Evolutionary conservation across 1,284 basidiomycete species (phyloP).

Genomic region (Boletus sp.): DNA sequence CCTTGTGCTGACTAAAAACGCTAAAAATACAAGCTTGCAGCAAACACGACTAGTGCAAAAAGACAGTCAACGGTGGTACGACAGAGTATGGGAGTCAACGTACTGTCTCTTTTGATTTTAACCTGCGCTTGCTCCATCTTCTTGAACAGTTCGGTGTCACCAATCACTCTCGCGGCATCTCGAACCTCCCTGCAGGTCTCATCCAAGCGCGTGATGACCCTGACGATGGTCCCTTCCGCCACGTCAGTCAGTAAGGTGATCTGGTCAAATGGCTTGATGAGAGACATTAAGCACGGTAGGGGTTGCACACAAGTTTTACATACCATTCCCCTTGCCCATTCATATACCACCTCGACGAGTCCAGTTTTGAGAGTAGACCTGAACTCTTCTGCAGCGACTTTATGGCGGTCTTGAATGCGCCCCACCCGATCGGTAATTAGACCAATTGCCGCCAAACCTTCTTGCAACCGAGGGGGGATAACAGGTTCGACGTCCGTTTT

Average conservation of each 20-base stretch:
- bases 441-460: constrained; percentile 77
- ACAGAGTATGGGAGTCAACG: constrained; percentile 34
- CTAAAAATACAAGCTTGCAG: constrained; percentile 84
- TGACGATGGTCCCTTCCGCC: constrained; percentile 94
- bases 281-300: constrained; percentile 1
- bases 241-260: constrained; percentile 93
- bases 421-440: constrained; percentile 83
- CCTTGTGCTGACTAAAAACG: neutral
- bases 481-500: constrained; percentile 87
- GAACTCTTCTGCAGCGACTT: constrained; percentile 77
- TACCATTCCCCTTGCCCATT: constrained; percentile 98
- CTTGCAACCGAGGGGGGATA: constrained; percentile 73
- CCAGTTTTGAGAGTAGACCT: constrained; percentile 80
- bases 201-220: constrained; percentile 93
- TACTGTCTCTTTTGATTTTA: constrained; percentile 92
- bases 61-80: constrained; percentile 7
- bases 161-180: constrained; percentile 96
- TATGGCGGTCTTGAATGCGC: constrained; percentile 73
- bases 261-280: constrained; percentile 83
- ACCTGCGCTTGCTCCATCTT: constrained; percentile 97
- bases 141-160: constrained; percentile 90
- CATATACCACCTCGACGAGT: constrained; percentile 92
- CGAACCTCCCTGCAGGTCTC: constrained; percentile 96
- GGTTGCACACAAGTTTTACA: constrained; percentile 22
- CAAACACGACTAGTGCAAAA: constrained; percentile 64